Evolutionary conservation across 257 asterid genomes (phyloP), one percentile per base, ranked within the genome.

Genomic region (Przewalskia tangutica): DNA sequence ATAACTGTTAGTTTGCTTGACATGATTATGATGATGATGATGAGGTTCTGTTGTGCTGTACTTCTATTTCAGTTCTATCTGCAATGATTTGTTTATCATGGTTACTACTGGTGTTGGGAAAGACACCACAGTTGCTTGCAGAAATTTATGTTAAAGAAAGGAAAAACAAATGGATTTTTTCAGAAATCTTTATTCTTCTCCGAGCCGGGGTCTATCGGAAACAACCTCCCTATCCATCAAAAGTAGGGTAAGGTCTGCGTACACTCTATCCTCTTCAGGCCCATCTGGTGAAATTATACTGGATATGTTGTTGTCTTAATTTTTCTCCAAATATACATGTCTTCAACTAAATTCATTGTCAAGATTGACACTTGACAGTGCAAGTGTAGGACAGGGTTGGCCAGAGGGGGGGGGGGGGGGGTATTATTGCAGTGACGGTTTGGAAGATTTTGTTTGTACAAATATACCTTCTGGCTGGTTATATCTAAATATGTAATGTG

Each of bases 21-120:
- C 95, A 92, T 92, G 91, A 83, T 89, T 55, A 17, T 76, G 80
- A 76, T 73, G 9, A 54, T 60, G 42, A 60, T 79, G 75, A 58
- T 4, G 87, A 78, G 55, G 58, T 6, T 63, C 77, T 38, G 66
- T 48, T 68, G 82, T 85, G 50, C 63, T 82, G 81, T 75, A 76
- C 81, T 77, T 82, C n/a, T 80, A 46, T 81, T 73, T 79, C 84
- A 79, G 82, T 80, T 82, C 77, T 68, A 84, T 88, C 55, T 56
- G 83, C 83, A 53, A 84, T 86, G 84, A 82, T 86, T 81, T 86
- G 75, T 79, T 66, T 78, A 59, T 85, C 87, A 81, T 82, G 64
- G 75, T 23, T 71, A 38, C 77, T 54, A 8, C 40, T 44, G 75
- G 82, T 36, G 59, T 78, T 44, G 55, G 70, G 10, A 78, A 78